A percentile compares a stretch with the other conserved stretches of the same genome.
Evolutionary conservation across 176 grass and related monocot genomes (phyloP).

Genomic region (Chrysopogon serrulatus): DNA sequence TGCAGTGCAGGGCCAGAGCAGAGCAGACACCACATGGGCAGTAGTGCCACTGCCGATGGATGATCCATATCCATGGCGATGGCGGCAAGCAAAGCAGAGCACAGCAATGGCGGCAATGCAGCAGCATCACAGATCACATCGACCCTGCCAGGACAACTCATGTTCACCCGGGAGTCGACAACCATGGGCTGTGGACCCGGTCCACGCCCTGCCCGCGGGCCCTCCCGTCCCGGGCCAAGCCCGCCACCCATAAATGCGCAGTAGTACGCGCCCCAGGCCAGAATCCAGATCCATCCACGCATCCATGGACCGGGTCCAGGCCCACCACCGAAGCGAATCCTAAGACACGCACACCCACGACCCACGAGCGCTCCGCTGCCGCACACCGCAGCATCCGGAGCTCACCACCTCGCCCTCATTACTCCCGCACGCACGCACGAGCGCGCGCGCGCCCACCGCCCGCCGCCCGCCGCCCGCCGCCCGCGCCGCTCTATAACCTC

Average conservation of each 20-base stretch:
- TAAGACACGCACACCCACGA: constrained; percentile 5
- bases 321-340: constrained; percentile 18
- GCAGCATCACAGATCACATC: too few relatives aligned
- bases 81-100: not conserved
- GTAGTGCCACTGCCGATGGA: too few relatives aligned
- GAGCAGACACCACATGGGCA: too few relatives aligned
- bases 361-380: not conserved
- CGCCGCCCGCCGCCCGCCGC: too few relatives aligned
- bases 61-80: too few relatives aligned
- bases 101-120: not conserved
- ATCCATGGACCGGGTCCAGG: constrained; percentile 4
- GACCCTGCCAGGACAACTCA: not conserved
- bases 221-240: not conserved
- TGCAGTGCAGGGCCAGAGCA: too few relatives aligned
- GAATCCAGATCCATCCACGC: not conserved
- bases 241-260: constrained; percentile 22
- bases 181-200: not conserved
- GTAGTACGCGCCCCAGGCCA: not conserved
- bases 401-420: not conserved
- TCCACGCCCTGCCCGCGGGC: not conserved
- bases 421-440: not conserved
- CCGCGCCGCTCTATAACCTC: too few relatives aligned
- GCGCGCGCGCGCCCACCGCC: too few relatives aligned
- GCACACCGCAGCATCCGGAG: too few relatives aligned
- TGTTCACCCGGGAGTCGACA: not conserved